phyloP scores from a whole-genome alignment of 345 rosid species.

The Eucalyptus curtisii region DNA sequence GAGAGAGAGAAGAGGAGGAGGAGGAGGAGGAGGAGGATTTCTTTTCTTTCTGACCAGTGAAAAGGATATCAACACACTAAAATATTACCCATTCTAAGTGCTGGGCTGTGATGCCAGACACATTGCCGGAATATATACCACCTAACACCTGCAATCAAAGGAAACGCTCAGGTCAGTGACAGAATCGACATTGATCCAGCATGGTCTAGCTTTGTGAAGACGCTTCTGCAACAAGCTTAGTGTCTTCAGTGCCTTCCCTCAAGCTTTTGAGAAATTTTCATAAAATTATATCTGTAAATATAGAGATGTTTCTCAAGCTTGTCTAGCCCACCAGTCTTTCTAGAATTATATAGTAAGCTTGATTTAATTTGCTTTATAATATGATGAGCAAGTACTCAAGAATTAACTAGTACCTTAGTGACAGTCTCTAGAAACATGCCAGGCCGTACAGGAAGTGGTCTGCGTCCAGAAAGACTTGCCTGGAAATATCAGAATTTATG shows the following conservation, averaged over 20 bases:
- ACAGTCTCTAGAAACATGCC: conserved; percentile 97
- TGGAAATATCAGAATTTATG: conserved; percentile 6
- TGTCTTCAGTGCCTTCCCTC: not conserved
- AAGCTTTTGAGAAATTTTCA: not conserved
- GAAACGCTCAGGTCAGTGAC: conserved; percentile 1
- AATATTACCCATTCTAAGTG: conserved; percentile 84
- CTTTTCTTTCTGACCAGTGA: not conserved
- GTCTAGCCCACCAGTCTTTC: not conserved
- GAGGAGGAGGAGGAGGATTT: not conserved
- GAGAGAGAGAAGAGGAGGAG: not conserved
- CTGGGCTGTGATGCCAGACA: conserved; percentile 82
- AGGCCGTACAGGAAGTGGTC: conserved; percentile 85
- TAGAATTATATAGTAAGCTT: not conserved
- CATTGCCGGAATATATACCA: conserved; percentile 71
- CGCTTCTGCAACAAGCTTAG: not conserved
- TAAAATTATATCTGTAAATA: not conserved
- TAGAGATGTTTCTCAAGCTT: not conserved
- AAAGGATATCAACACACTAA: not conserved
- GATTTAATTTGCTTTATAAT: not conserved
- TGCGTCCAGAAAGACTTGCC: conserved; percentile 67
- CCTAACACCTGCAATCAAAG: conserved; percentile 64
- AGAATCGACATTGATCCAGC: not conserved
- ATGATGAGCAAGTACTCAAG: not conserved
- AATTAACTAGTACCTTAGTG: conserved; percentile 47
- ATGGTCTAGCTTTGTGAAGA: not conserved